phyloP scores from a whole-genome alignment of 306 rosid species.

The Gastrolobium villosum region DNA sequence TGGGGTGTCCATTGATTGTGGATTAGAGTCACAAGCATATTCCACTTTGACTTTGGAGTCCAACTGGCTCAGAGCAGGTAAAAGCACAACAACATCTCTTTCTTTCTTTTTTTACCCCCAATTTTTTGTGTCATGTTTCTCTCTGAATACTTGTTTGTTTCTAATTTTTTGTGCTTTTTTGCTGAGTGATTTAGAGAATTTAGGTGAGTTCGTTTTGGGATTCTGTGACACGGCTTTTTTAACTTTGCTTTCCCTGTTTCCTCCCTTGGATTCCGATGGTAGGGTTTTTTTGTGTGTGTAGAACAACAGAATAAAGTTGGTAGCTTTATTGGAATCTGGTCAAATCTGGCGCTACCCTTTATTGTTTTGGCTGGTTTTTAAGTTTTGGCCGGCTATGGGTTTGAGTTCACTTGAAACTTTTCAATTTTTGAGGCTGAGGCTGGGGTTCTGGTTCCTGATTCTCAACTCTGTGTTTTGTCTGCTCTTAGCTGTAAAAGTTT shows the following conservation, averaged over 20 bases:
- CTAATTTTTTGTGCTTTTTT: slow-evolving; percentile 32
- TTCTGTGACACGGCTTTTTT: slow-evolving; percentile 49
- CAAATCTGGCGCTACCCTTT: slow-evolving; percentile 45
- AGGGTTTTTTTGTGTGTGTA: slow-evolving; percentile 46
- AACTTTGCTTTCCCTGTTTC: slow-evolving; percentile 53
- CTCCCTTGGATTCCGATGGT: slow-evolving; percentile 66
- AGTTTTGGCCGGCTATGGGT: slow-evolving; percentile 42
- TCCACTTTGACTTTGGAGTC: slow-evolving; percentile 58
- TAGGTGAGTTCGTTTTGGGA: slow-evolving; percentile 48
- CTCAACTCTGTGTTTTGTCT: slow-evolving; percentile 18
- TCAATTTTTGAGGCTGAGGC: slow-evolving; percentile 36
- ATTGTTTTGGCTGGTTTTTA: slow-evolving; percentile 41
- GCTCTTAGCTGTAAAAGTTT: slow-evolving; percentile 18
- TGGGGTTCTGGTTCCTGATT: slow-evolving; percentile 41
- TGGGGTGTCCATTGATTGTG: slow-evolving; percentile 43
- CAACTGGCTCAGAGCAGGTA: slow-evolving; percentile 28
- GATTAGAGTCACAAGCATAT: slow-evolving; percentile 46
- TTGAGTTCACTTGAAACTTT: slow-evolving; percentile 34
- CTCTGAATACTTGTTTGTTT: background rate
- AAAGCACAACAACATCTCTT: slow-evolving; percentile 12
- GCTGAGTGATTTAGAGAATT: slow-evolving; percentile 39
- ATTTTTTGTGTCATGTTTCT: background rate
- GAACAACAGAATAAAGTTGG: slow-evolving; percentile 45
- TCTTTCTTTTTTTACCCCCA: background rate
- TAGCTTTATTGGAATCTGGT: slow-evolving; percentile 65